Evolutionary conservation across 257 asterid species (phyloP).

Genomic region (Ajuga chamaepitys): DNA sequence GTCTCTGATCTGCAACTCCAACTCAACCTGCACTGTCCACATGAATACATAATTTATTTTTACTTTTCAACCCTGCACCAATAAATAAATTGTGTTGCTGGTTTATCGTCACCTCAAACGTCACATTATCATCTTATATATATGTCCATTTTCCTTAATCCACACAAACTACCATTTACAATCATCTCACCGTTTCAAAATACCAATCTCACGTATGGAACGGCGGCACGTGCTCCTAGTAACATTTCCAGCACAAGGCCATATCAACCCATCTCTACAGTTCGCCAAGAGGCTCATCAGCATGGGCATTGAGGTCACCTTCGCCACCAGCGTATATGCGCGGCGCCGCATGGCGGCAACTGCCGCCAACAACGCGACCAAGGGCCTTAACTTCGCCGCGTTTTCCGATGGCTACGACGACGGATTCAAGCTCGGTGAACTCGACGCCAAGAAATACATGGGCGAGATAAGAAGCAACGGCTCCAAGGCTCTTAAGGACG

Average conservation of each 20-base stretch:
- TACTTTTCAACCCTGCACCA: no score
- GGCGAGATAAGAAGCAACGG: slow-evolving; percentile 24
- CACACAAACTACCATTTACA: no score
- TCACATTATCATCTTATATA: no score
- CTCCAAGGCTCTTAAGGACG: slow-evolving; percentile 17
- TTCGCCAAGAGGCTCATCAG: slow-evolving; percentile 39
- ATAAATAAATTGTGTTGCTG: no score
- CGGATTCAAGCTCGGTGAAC: slow-evolving; percentile 16
- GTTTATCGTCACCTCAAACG: no score
- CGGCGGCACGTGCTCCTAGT: slow-evolving; percentile 39
- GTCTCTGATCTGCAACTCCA: no score
- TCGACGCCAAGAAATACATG: slow-evolving; percentile 15
- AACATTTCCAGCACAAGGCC: slow-evolving; percentile 55
- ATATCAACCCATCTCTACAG: slow-evolving; percentile 61
- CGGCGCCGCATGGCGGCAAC: slow-evolving; percentile 24
- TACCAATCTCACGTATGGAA: slow-evolving; percentile 26
- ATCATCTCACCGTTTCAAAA: no score
- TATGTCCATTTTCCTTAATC: no score
- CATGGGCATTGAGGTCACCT: slow-evolving; percentile 48
- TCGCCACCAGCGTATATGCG: slow-evolving; percentile 35
- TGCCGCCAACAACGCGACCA: background rate
- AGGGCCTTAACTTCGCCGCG: slow-evolving; percentile 31
- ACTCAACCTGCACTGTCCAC: no score
- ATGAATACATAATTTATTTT: no score
- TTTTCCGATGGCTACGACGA: slow-evolving; percentile 57